A percentile compares a stretch with the other conserved stretches of the same genome.
phyloP scores from a whole-genome alignment of 371 early-diverging fungal genomes.

The Circinella minor region DNA sequence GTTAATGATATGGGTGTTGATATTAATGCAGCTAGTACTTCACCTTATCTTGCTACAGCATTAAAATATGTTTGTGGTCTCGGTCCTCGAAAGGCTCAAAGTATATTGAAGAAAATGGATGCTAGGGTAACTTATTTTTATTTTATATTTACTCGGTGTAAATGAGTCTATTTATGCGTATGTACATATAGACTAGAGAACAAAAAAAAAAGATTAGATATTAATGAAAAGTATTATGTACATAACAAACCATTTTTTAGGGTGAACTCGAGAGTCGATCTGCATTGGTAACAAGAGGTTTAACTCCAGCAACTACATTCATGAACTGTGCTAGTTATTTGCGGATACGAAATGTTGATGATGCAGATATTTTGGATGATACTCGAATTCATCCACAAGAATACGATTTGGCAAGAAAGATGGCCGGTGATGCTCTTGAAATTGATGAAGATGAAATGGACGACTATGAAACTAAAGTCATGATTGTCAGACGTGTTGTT shows the following conservation, averaged over 20 bases:
- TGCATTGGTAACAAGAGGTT: slow-evolving; percentile 71
- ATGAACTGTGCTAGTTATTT: slow-evolving; percentile 94
- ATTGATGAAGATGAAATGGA: slow-evolving; percentile 86
- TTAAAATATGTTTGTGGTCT: slow-evolving; percentile 93
- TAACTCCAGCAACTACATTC: slow-evolving; percentile 80
- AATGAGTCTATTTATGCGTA: too few relatives aligned
- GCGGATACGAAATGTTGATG: slow-evolving; percentile 69
- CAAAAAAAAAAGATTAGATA: neutral
- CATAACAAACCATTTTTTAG: neutral
- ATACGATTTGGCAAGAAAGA: slow-evolving; percentile 94
- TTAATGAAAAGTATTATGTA: neutral
- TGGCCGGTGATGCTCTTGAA: slow-evolving; percentile 97
- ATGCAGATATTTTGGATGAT: slow-evolving; percentile 84
- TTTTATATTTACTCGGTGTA: too few relatives aligned
- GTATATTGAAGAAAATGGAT: slow-evolving; percentile 64
- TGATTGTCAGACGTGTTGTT: slow-evolving; percentile 80
- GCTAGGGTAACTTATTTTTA: slow-evolving; percentile 18
- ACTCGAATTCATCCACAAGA: slow-evolving; percentile 97
- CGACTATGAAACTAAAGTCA: slow-evolving; percentile 61
- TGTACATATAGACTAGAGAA: neutral
- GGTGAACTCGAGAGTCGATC: slow-evolving; percentile 68
- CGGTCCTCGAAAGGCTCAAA: slow-evolving; percentile 92
- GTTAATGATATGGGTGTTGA: slow-evolving; percentile 90
- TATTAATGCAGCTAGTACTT: slow-evolving; percentile 77
- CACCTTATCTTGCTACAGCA: slow-evolving; percentile 72